Conservation (phyloP, 352 stramenopile species). For the Phytophthora lateralis region DNA sequence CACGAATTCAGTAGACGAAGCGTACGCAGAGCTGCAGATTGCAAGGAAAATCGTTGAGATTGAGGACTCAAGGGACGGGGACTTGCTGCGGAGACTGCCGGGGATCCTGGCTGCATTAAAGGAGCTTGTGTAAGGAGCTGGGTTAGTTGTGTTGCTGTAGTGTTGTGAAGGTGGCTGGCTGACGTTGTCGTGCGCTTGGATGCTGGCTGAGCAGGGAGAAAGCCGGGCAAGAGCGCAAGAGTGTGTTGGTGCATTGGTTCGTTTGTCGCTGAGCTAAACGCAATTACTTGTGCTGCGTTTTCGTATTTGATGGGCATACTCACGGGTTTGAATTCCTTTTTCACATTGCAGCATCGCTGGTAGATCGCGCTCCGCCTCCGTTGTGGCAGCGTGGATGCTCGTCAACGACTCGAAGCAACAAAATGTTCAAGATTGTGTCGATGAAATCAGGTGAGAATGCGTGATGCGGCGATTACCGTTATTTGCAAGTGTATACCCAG, state of each 20-base stretch:
- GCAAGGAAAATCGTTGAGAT: constrained; percentile 40
- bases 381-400: constrained; percentile 64
- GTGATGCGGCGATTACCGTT: too few species aligned
- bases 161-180: not conserved
- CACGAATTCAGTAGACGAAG: not conserved
- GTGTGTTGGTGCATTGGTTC: constrained; percentile 79
- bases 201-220: constrained; percentile 26
- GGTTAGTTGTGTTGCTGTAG: not conserved
- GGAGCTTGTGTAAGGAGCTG: constrained; percentile 37
- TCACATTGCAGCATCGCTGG: constrained; percentile 53
- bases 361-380: constrained; percentile 61
- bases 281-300: not conserved
- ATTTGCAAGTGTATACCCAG: too few species aligned
- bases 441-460: constrained; percentile 47
- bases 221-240: constrained; percentile 42
- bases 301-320: too few species aligned
- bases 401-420: constrained; percentile 20
- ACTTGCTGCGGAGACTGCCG: constrained; percentile 52
- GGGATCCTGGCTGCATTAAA: constrained; percentile 43
- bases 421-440: constrained; percentile 41
- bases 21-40: constrained; percentile 13
- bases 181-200: not conserved
- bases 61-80: constrained; percentile 60
- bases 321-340: not conserved
- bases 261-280: not conserved